A percentile compares a stretch with the other conserved stretches of the same genome.
Conservation (phyloP, 257 asterid genomes). For the Solanum bulbocastanum region DNA sequence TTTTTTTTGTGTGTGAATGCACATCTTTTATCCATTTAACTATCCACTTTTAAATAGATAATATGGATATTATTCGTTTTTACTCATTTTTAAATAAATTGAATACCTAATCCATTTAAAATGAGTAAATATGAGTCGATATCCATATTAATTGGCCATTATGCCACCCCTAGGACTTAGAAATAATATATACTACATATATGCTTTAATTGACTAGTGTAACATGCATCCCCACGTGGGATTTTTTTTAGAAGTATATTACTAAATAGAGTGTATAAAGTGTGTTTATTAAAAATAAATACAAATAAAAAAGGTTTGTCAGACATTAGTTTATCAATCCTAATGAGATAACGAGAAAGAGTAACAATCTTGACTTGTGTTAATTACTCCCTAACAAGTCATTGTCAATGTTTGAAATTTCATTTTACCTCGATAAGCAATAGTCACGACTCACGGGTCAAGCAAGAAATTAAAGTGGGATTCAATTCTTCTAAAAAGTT, state of each 20-base stretch:
- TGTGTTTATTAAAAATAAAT: neutral
- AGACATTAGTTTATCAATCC: neutral
- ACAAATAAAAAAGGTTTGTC: too few species aligned
- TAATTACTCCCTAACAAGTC: neutral
- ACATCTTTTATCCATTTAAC: too few species aligned
- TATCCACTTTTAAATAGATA: too few species aligned
- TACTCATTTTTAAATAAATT: too few species aligned
- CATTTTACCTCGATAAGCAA: neutral
- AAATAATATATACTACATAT: neutral
- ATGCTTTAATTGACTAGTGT: neutral
- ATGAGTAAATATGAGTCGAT: too few species aligned
- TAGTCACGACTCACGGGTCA: neutral
- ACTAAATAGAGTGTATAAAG: neutral
- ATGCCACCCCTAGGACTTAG: too few species aligned
- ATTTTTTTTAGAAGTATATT: neutral
- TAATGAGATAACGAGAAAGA: neutral
- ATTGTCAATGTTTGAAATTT: neutral
- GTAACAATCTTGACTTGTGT: neutral
- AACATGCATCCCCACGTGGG: neutral
- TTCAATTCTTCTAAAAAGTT: neutral
- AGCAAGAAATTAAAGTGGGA: neutral
- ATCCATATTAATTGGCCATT: too few species aligned
- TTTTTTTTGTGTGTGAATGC: too few species aligned
- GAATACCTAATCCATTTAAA: too few species aligned
- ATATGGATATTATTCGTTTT: too few species aligned